A percentile compares a stretch with the other conserved stretches of the same genome.
phyloP scores from a whole-genome alignment of 306 rosid genomes.

The Fragaria iinumae region DNA sequence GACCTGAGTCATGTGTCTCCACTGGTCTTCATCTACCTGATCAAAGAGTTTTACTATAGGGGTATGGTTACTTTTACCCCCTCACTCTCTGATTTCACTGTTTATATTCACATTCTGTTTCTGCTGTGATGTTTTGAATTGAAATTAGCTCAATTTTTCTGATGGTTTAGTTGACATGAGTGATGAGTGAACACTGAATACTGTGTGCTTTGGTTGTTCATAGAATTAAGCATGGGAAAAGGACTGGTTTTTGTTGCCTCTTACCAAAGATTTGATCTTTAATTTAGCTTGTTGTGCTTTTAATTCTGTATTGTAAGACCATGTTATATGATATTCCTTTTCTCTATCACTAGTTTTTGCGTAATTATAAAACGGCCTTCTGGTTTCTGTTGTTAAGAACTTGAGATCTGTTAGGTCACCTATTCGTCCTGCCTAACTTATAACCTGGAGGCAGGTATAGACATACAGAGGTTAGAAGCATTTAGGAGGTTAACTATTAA shows the following conservation, averaged over 20 bases:
- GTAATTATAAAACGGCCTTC: not conserved
- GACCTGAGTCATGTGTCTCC: not conserved
- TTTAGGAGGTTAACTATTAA: not conserved
- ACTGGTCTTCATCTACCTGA: conserved; percentile 4
- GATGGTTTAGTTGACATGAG: not conserved
- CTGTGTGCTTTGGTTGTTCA: not conserved
- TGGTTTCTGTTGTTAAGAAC: not conserved
- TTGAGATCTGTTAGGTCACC: not conserved
- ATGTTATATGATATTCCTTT: not conserved
- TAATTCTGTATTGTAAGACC: not conserved
- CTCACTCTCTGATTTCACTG: not conserved
- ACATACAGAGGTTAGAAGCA: not conserved
- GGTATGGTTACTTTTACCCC: not conserved
- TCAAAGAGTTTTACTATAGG: not conserved
- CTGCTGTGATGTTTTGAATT: not conserved
- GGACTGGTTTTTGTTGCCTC: not conserved
- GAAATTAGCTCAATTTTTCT: not conserved
- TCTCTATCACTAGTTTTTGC: not conserved
- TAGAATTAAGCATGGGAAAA: not conserved
- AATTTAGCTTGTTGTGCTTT: not conserved
- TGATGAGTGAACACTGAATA: not conserved
- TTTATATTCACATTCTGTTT: not conserved
- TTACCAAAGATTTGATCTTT: not conserved
- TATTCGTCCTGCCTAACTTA: not conserved
- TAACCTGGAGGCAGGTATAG: not conserved